Base-by-base conservation (phyloP, 257 asterid species). In the Lycium barbarum region DNA sequence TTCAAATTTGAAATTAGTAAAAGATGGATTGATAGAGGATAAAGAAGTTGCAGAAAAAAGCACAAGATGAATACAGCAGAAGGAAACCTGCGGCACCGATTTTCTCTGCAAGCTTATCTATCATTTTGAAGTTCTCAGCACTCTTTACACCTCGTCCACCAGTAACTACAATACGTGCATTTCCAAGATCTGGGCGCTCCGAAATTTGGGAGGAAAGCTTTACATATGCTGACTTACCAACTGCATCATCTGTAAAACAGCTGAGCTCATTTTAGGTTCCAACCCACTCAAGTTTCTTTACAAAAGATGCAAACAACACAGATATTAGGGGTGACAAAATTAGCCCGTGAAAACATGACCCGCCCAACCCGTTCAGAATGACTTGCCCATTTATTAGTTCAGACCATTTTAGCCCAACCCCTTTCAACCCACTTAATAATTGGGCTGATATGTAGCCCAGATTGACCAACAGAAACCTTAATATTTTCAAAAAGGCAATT, bases 11-110 rank as follows among this genome's bases (percentile, higher is more conserved):
- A 53, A 78, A 51, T 78, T 33, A 53, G 58, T 33, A 0, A 78
- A 78, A 20, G 65, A 78, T 17, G 2, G 82, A 53, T 53, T 14
- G 65, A 78, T 26, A 7, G 61, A 78, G 49, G 20, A 53, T 8
- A 78, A 14, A 14, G 49, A 51, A 53, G 47, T 78, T 14, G 33
- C 82, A 53, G 45, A 2, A 3, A 57, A 7, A 74, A 59, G 65
- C 74, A 49, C 59, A 84, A 79, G 62, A 61, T 62, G 33, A 40
- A 71, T 40, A 71, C 55, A 40, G 35, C 15, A 71, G 79, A 71
- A 70, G 49, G 20, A 79, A 70, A 96, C 99, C 99, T 96, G 99
- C 98, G 14, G 97, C 99, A n/a, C 98, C 99, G 82, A 96, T 98
- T 94, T 93, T 96, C 91, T 93, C 94, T 0, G 99, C 98, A 86